Conservation (phyloP, 371 early-diverging fungal species). For the Mucor mucedo region DNA sequence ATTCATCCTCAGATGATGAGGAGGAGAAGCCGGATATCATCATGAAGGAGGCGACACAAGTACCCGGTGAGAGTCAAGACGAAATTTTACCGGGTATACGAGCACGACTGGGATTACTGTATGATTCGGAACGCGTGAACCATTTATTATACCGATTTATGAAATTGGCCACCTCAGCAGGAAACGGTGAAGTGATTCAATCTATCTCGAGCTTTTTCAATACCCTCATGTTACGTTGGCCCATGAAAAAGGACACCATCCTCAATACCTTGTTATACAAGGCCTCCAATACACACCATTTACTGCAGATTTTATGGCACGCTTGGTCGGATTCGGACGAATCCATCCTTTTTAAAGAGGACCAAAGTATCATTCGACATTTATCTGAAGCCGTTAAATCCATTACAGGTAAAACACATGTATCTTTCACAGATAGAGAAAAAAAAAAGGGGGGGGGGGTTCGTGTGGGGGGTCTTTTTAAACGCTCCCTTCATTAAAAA, state of each 20-base stretch:
- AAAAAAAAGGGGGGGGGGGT: no score
- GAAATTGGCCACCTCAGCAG: conserved; percentile 6
- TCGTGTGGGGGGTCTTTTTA: no score
- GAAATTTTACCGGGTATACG: conserved; percentile 40
- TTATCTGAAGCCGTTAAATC: conserved; percentile 8
- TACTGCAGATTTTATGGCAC: conserved; percentile 39
- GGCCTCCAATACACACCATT: conserved; percentile 5
- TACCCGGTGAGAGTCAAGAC: not conserved
- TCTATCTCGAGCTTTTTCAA: conserved; percentile 56
- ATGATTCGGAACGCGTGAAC: conserved; percentile 51
- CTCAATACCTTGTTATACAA: conserved; percentile 61
- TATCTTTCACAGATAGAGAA: no score
- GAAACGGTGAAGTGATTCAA: conserved; percentile 22
- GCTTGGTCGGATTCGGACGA: conserved; percentile 30
- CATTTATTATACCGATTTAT: conserved; percentile 50
- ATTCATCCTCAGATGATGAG: conserved; percentile 15
- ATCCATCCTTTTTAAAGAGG: conserved; percentile 25
- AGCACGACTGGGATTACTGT: conserved; percentile 53
- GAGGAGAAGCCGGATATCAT: conserved; percentile 37
- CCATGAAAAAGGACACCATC: conserved; percentile 58
- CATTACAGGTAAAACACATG: not conserved
- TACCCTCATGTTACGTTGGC: conserved; percentile 66
- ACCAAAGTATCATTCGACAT: conserved; percentile 8
- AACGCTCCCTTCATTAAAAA: no score
- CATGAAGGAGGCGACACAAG: conserved; percentile 23